Conservation (phyloP, 805 yeast genomes). For the Pichia membranifaciens region DNA sequence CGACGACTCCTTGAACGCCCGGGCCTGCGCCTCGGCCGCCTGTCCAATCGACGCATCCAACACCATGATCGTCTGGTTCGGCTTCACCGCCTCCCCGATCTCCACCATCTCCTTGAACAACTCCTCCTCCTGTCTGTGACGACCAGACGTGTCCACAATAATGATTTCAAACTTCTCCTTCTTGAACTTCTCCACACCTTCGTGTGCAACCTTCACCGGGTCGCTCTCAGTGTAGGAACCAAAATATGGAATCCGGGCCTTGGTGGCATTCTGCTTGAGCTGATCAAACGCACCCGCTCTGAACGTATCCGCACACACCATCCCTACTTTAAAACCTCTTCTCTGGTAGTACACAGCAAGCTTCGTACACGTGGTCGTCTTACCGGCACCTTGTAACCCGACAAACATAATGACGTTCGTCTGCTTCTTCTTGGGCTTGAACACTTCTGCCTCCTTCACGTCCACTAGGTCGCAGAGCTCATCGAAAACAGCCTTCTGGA, state of each 20-base stretch:
- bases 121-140: conserved; percentile 92
- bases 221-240: conserved; percentile 95
- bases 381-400: conserved; percentile 98
- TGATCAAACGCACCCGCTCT: conserved; percentile 99
- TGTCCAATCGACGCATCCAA: conserved; percentile 97
- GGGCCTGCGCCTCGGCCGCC: conserved; percentile 93
- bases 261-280: conserved; percentile 93
- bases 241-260: conserved; percentile 88
- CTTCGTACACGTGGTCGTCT: conserved; percentile 95
- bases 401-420: conserved; percentile 90
- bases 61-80: conserved; percentile 97
- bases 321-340: conserved; percentile 89
- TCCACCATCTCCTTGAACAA: conserved; percentile 93
- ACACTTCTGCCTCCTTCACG: conserved; percentile 40
- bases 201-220: conserved; percentile 86
- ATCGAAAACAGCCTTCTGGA: conserved; percentile 91
- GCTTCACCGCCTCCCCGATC: conserved; percentile 78
- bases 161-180: conserved; percentile 88
- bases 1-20: conserved; percentile 88
- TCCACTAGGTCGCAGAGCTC: conserved; percentile 86
- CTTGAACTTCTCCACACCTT: conserved; percentile 88
- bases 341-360: conserved; percentile 90
- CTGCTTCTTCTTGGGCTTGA: conserved; percentile 81
- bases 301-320: conserved; percentile 98
- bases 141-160: conserved; percentile 96